Evolutionary conservation across 176 grass and related monocot genomes (phyloP).

Genomic region (Saccharum officinarum): DNA sequence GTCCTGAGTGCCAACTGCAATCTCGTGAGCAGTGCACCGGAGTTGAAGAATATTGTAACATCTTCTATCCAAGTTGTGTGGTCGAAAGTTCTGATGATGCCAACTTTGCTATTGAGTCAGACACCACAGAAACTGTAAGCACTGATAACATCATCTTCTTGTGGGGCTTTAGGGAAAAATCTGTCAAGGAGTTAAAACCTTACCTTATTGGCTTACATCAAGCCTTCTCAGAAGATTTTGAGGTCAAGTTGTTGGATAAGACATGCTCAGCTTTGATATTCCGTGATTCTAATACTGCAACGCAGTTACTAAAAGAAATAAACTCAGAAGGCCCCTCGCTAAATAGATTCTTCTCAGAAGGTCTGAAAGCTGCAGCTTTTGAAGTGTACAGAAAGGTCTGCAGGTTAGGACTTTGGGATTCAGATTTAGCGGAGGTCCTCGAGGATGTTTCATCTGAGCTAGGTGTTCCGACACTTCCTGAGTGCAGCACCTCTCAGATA

Average conservation of each 20-base stretch:
- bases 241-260: constrained; percentile 66
- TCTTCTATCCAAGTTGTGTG: constrained; percentile 60
- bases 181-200: constrained; percentile 55
- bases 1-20: constrained; percentile 34
- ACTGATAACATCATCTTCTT: constrained; percentile 65
- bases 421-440: constrained; percentile 68
- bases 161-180: constrained; percentile 65
- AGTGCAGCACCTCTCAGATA: constrained; percentile 44
- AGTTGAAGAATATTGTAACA: constrained; percentile 73
- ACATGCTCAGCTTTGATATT: constrained; percentile 77
- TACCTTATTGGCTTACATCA: constrained; percentile 51
- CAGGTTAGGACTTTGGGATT: constrained; percentile 77
- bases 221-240: constrained; percentile 66
- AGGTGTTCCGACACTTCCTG: constrained; percentile 16
- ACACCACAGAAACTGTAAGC: constrained; percentile 38
- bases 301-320: constrained; percentile 62
- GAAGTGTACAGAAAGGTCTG: constrained; percentile 76
- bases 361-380: constrained; percentile 69
- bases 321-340: constrained; percentile 42
- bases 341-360: constrained; percentile 59
- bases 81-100: constrained; percentile 49
- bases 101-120: constrained; percentile 26
- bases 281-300: constrained; percentile 40
- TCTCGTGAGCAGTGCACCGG: constrained; percentile 13
- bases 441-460: constrained; percentile 51